These are phyloP conservation scores for Curvularia spicifera DNA, from an alignment of 2,329 filamentous ascomycete species.

Conservation along the genomic window DNA sequence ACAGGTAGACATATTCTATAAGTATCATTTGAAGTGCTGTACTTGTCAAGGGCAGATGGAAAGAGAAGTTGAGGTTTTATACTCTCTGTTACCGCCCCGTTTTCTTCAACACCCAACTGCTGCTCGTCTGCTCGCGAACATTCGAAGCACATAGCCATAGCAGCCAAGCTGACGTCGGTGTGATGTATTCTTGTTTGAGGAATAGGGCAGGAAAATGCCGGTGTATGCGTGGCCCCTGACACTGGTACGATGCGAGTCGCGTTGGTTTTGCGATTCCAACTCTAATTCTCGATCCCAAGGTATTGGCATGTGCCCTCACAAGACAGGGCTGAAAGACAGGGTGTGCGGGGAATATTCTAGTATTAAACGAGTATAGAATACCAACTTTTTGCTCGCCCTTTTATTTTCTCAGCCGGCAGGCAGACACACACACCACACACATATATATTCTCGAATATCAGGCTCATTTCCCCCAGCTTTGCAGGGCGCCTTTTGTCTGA, in stretches of 20 bases:
- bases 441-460: neutral
- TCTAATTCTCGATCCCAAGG: conserved; percentile 12
- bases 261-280: conserved; percentile 3
- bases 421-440: neutral
- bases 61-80: neutral
- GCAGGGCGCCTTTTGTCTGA: neutral
- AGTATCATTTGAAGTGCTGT: neutral
- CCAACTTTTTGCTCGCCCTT: neutral
- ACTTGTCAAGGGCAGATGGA: neutral
- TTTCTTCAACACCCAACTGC: neutral
- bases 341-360: conserved; percentile 10
- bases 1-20: neutral
- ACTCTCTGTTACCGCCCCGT: neutral
- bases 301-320: conserved; percentile 11
- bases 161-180: conserved; percentile 12
- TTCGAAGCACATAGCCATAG: conserved; percentile 4
- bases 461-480: neutral
- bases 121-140: conserved; percentile 6
- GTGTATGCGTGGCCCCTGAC: conserved; percentile 6
- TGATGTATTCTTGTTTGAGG: conserved; percentile 9
- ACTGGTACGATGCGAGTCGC: conserved; percentile 14
- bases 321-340: conserved; percentile 7
- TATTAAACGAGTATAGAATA: conserved; percentile 11
- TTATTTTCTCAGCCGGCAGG: neutral
- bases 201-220: conserved; percentile 8